Base-by-base conservation (phyloP, 495 filamentous ascomycete genomes). In the Letharia columbiana region DNA sequence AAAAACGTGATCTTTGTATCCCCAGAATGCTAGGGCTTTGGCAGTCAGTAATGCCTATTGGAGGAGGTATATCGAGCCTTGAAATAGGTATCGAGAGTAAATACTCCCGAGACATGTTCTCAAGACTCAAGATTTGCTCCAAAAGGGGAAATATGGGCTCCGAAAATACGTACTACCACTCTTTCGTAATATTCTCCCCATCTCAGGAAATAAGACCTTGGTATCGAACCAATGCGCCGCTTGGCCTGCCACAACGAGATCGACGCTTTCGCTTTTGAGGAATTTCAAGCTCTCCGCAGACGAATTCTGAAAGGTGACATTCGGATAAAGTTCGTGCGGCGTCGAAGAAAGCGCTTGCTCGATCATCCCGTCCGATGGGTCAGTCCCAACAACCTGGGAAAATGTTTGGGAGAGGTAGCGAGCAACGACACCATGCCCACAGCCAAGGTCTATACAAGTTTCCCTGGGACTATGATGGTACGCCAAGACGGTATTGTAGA, bases 201-300 rank as follows among this genome's bases (percentile, higher is more conserved):
- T 75, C 63, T 84, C 84, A 8, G 77, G 77, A 80, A 83, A 88
- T 12, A 81, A 76, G 31, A 73, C 73, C 13, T 61, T 45, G 67
- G 81, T 81, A 66, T 86, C 77, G 71, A 89, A 87, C 86, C 85
- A 89, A 70, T 88, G 86, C 68, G 83, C 86, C 20, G 84, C 83
- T 68, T 89, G 83, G 6, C 79, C 86, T 8, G 85, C 78, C 13
- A 86, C 80, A 8, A 81, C 80, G 71, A 84, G 77, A 68, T 88
- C 86, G 12, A 85, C 73, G 7, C 69, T 77, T 11, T 71, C 73
- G 57, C 83, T 79, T 10, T 71, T 44, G 5, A 86, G 52, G 67
- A 78, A 83, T 6, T 73, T 70, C 11, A 86, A 70, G 57, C 80
- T 73, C 66, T 89, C 84, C 1, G 86, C 83, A 0, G 73, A 66